phyloP scores from a whole-genome alignment of 1,284 basidiomycete genomes.

The Ceratobasidium sp. region DNA sequence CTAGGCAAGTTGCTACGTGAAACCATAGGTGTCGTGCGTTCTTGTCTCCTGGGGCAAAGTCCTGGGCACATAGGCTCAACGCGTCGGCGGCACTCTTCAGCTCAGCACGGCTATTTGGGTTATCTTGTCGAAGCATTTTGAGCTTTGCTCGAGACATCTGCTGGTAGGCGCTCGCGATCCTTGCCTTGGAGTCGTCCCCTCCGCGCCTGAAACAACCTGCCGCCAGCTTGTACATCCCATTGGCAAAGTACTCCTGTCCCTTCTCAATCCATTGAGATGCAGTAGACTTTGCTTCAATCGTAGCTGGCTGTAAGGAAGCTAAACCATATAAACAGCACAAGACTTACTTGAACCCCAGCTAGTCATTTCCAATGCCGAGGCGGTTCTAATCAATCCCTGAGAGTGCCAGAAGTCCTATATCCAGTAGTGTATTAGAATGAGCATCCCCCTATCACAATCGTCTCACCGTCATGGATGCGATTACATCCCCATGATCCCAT shows the following conservation, averaged over 20 bases:
- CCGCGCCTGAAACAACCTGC: not conserved
- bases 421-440: not conserved
- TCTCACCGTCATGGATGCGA: slow-evolving; percentile 28
- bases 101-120: not conserved
- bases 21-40: slow-evolving; percentile 17
- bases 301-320: not conserved
- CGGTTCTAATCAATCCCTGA: not conserved
- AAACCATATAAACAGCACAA: not conserved
- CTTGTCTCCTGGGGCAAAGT: not conserved
- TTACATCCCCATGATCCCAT: slow-evolving; percentile 11
- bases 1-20: slow-evolving; percentile 6
- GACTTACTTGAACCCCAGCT: slow-evolving; percentile 4
- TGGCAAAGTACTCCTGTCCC: slow-evolving; percentile 16
- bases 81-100: not conserved
- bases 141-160: slow-evolving; percentile 8
- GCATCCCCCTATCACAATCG: too few species aligned
- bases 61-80: not conserved
- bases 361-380: not conserved
- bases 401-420: slow-evolving; percentile 6
- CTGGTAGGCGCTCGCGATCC: not conserved
- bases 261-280: not conserved
- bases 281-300: not conserved
- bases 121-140: slow-evolving; percentile 2
- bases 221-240: slow-evolving; percentile 9
- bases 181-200: not conserved